A percentile compares a stretch with the other conserved stretches of the same genome.
phyloP scores from a whole-genome alignment of 495 filamentous ascomycete species.

The Aspergillus sparsus region DNA sequence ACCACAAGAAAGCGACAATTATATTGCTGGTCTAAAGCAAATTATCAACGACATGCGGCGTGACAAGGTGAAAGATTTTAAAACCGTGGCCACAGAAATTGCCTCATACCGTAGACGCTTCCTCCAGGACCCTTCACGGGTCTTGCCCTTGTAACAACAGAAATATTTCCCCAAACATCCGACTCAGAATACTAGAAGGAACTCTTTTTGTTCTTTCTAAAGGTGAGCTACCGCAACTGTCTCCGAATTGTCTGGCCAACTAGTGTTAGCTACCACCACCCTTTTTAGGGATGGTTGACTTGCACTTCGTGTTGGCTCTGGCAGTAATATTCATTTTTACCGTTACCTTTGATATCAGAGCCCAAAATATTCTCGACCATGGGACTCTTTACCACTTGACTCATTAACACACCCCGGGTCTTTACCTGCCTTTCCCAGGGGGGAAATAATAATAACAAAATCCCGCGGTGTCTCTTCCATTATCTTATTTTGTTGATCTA shows the following conservation, averaged over 20 bases:
- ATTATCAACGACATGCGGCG: conserved; percentile 74
- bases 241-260: conserved; percentile 9
- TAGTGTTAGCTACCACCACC: background rate
- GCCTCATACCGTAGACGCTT: conserved; percentile 76
- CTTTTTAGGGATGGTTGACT: background rate
- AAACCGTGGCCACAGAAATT: conserved; percentile 77
- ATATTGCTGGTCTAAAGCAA: conserved; percentile 71
- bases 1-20: conserved; percentile 68
- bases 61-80: conserved; percentile 77
- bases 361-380: background rate
- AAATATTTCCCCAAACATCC: conserved; percentile 11
- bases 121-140: conserved; percentile 55
- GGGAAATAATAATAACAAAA: background rate
- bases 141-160: conserved; percentile 48
- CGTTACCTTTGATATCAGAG: background rate
- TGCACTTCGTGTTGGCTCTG: background rate
- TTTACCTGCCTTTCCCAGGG: background rate
- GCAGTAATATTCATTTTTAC: conserved; percentile 1
- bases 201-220: conserved; percentile 17
- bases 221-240: conserved; percentile 37
- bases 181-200: background rate
- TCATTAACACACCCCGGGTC: background rate
- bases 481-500: conserved; percentile 7
- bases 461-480: background rate
- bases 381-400: conserved; percentile 1